A percentile compares a stretch with the other conserved stretches of the same genome.
Conservation (phyloP, 768 basidiomycete genomes). For the Hirschioporus abietinus region DNA sequence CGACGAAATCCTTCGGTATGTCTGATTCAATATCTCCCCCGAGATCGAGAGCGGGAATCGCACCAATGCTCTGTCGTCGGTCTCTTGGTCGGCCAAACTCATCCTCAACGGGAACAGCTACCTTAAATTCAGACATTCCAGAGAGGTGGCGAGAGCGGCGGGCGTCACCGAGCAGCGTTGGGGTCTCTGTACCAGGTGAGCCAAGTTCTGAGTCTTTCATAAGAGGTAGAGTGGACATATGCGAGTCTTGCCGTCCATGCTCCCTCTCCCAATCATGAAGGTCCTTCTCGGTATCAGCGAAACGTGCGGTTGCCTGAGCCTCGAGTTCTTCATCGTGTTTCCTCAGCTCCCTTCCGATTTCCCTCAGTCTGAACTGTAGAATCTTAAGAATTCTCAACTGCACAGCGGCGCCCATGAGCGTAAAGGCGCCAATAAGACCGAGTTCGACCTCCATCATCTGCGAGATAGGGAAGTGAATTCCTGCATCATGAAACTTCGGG, state of each 20-base stretch:
- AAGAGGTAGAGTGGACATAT: constrained; percentile 55
- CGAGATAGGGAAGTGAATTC: constrained; percentile 75
- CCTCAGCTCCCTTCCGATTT: constrained; percentile 72
- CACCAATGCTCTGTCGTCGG: constrained; percentile 44
- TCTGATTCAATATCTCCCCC: constrained; percentile 70
- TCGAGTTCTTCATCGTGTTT: constrained; percentile 74
- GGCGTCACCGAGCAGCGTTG: constrained; percentile 42
- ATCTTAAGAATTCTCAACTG: constrained; percentile 83
- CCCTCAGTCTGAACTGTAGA: constrained; percentile 71
- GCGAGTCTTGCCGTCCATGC: constrained; percentile 65
- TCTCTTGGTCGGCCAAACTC: constrained; percentile 46
- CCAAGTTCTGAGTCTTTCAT: constrained; percentile 47
- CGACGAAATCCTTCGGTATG: constrained; percentile 67
- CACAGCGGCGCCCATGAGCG: constrained; percentile 83
- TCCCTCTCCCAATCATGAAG: constrained; percentile 84
- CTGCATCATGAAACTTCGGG: constrained; percentile 62
- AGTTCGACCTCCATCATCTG: constrained; percentile 94
- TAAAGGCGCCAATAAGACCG: constrained; percentile 77
- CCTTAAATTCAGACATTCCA: constrained; percentile 69
- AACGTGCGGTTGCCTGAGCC: constrained; percentile 61
- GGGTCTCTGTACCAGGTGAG: constrained; percentile 41
- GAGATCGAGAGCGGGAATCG: constrained; percentile 67
- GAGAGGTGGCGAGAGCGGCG: constrained; percentile 57
- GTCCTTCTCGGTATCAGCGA: constrained; percentile 61
- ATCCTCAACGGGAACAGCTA: constrained; percentile 55